These are phyloP conservation scores for Fagus crenata DNA, from an alignment of 306 rosid species.

Conservation along the genomic window DNA sequence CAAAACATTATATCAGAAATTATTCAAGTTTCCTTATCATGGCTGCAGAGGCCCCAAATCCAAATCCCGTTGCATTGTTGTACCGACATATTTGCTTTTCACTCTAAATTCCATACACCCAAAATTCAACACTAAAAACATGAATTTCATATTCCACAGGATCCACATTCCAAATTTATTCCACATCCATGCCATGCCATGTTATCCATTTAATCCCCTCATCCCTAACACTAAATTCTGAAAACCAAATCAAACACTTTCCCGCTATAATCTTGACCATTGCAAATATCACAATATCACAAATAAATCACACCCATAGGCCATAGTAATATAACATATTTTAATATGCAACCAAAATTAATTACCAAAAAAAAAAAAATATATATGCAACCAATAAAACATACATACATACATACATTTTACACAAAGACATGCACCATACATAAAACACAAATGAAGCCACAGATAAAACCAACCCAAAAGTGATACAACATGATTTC, in stretches of 20 bases:
- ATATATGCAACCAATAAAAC: neutral
- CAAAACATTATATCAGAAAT: neutral
- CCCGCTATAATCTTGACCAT: neutral
- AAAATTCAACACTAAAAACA: neutral
- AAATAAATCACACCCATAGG: neutral
- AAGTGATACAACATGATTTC: neutral
- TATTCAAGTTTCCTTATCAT: neutral
- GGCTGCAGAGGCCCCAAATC: neutral
- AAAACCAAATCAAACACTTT: neutral
- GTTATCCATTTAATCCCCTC: neutral
- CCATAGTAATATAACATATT: neutral
- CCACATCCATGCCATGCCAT: neutral
- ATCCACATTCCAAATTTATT: neutral
- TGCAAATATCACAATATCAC: neutral
- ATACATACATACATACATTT: neutral
- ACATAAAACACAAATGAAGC: neutral
- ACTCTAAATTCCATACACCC: neutral
- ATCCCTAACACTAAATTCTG: slow-evolving; percentile 1
- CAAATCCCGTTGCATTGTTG: neutral
- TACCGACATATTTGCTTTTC: neutral
- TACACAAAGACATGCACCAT: neutral
- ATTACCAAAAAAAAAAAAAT: too few relatives aligned
- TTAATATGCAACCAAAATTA: neutral
- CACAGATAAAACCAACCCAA: slow-evolving; percentile 2
- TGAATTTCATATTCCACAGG: neutral